Percentiles rank a stretch among this genome's conserved stretches.
These are phyloP conservation scores for Erythrobasidium hasegawianum DNA, from an alignment of 1,284 basidiomycete species.

Conservation along the genomic window DNA sequence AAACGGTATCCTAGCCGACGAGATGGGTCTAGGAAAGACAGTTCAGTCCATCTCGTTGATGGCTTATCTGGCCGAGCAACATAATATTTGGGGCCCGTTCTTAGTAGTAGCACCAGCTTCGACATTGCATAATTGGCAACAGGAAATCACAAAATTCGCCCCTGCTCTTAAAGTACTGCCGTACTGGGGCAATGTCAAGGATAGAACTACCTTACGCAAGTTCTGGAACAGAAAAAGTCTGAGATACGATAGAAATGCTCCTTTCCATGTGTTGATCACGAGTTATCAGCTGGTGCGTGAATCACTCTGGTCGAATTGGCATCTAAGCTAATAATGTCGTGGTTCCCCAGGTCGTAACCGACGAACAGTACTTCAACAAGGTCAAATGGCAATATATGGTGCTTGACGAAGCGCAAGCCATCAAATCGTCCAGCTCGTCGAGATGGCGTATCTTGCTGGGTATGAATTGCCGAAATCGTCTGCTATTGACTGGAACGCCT, in stretches of 20 bases:
- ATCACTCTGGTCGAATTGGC: neutral
- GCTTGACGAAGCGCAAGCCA: conserved; percentile 95
- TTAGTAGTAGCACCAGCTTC: conserved; percentile 98
- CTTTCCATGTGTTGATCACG: conserved; percentile 95
- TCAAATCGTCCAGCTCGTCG: conserved; percentile 96
- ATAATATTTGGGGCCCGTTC: conserved; percentile 99
- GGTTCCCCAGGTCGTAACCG: conserved; percentile 65
- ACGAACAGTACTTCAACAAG: conserved; percentile 96
- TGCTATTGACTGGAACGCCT: conserved; percentile 93
- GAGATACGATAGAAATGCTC: conserved; percentile 89
- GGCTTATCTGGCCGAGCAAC: conserved; percentile 92
- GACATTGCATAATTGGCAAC: conserved; percentile 99
- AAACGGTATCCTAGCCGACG: conserved; percentile 95
- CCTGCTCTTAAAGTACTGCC: conserved; percentile 90
- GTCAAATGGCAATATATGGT: conserved; percentile 99
- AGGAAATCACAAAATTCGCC: conserved; percentile 93
- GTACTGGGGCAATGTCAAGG: conserved; percentile 98
- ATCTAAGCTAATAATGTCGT: conserved; percentile 50
- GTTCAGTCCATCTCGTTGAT: conserved; percentile 97
- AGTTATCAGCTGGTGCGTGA: conserved; percentile 87
- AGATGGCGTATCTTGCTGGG: conserved; percentile 97
- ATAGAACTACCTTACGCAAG: conserved; percentile 87
- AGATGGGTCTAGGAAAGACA: conserved; percentile 77
- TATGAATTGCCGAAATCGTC: conserved; percentile 92
- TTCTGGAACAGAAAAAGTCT: conserved; percentile 99